A percentile compares a stretch with the other conserved stretches of the same genome.
phyloP scores from a whole-genome alignment of 2,329 filamentous ascomycete species.

The Herpotrichia juniperi region DNA sequence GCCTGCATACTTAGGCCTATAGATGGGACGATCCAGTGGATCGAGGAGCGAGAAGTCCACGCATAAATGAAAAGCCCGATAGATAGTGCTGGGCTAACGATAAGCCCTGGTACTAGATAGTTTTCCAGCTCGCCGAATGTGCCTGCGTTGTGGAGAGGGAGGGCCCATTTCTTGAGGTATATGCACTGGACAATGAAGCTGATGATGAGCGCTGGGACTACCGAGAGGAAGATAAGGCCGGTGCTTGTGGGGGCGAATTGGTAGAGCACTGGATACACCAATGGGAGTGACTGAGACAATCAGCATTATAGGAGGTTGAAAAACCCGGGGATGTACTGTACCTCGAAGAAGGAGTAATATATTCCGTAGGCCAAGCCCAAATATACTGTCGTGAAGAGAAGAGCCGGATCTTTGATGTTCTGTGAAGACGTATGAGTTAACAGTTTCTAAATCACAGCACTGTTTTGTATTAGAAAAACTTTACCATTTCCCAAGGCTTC shows the following conservation, averaged over 20 bases:
- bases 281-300: slow-evolving; percentile 48
- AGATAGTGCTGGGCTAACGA: slow-evolving; percentile 61
- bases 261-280: slow-evolving; percentile 77
- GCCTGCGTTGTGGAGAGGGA: slow-evolving; percentile 63
- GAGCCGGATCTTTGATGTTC: slow-evolving; percentile 80
- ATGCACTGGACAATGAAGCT: slow-evolving; percentile 69
- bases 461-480: too few species aligned
- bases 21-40: slow-evolving; percentile 64
- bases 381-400: slow-evolving; percentile 81
- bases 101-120: slow-evolving; percentile 73
- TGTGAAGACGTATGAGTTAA: too few species aligned
- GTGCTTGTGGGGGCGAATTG: slow-evolving; percentile 74
- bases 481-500: slow-evolving; percentile 76
- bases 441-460: too few species aligned
- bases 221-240: slow-evolving; percentile 82
- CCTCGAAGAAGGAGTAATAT: slow-evolving; percentile 76
- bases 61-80: slow-evolving; percentile 67
- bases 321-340: slow-evolving; percentile 4
- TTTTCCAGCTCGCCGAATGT: slow-evolving; percentile 73
- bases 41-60: slow-evolving; percentile 67
- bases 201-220: slow-evolving; percentile 72
- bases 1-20: slow-evolving; percentile 58
- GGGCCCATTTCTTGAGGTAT: slow-evolving; percentile 80
- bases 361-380: slow-evolving; percentile 80
- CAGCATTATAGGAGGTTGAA: not conserved